Evolutionary conservation across 2,329 filamentous ascomycete genomes (phyloP).

Genomic region (Penicillium sp.): DNA sequence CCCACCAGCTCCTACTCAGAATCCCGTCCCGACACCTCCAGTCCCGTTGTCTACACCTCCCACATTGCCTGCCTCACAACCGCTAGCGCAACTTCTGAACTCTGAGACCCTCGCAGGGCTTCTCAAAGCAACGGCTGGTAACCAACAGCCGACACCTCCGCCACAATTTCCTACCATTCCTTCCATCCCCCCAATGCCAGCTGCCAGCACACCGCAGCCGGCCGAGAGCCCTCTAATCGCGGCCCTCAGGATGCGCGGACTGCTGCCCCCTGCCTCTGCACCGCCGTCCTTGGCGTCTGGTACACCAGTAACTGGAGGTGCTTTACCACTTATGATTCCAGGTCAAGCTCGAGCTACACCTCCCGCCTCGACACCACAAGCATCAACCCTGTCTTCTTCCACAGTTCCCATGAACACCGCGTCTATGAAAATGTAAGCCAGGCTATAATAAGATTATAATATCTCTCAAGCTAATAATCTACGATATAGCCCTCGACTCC

Average conservation of each 20-base stretch:
- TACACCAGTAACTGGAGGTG: constrained; percentile 37
- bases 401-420: constrained; percentile 56
- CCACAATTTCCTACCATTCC: constrained; percentile 47
- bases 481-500: constrained; percentile 60
- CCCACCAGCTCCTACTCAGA: constrained; percentile 20
- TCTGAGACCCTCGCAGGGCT: constrained; percentile 43
- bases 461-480: constrained; percentile 12
- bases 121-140: constrained; percentile 42
- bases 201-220: constrained; percentile 51
- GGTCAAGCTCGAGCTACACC: constrained; percentile 37
- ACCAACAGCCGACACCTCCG: constrained; percentile 39
- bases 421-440: constrained; percentile 67
- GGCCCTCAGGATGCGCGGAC: constrained; percentile 63
- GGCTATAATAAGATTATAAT: neutral
- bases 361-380: constrained; percentile 33
- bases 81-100: constrained; percentile 39
- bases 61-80: constrained; percentile 32
- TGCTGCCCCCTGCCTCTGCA: constrained; percentile 52
- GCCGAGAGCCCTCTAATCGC: constrained; percentile 60
- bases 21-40: constrained; percentile 28
- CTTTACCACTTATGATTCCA: constrained; percentile 40
- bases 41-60: constrained; percentile 41
- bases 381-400: constrained; percentile 28
- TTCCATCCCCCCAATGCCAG: constrained; percentile 57
- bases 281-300: constrained; percentile 35